Conservation (phyloP, 352 stramenopile genomes). For the Globisporangium canariense region DNA sequence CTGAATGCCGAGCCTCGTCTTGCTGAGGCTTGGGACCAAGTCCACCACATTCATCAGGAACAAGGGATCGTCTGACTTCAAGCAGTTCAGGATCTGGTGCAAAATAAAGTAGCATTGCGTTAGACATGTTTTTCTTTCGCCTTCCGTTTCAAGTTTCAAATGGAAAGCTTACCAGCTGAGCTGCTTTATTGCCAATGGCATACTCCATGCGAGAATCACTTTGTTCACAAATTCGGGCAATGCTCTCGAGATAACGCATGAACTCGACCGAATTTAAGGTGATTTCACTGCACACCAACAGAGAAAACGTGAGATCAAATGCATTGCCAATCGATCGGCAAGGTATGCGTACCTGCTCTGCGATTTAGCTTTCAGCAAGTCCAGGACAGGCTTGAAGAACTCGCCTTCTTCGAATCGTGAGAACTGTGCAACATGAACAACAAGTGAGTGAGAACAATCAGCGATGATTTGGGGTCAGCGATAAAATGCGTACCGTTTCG, state of each 20-base stretch:
- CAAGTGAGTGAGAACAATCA: background rate
- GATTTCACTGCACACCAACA: conserved; percentile 26
- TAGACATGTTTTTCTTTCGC: background rate
- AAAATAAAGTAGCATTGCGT: background rate
- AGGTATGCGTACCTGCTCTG: conserved; percentile 36
- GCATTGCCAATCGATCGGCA: background rate
- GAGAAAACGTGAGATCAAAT: background rate
- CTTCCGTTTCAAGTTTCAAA: background rate
- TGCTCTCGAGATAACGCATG: conserved; percentile 75
- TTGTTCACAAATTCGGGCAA: conserved; percentile 59
- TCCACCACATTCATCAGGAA: conserved; percentile 87
- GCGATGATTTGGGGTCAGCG: background rate
- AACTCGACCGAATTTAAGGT: conserved; percentile 60
- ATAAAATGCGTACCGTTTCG: conserved; percentile 37
- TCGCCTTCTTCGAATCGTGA: conserved; percentile 31
- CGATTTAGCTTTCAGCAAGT: conserved; percentile 41
- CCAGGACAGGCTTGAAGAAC: conserved; percentile 49
- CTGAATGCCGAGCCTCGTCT: conserved; percentile 57
- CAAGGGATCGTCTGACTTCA: conserved; percentile 73
- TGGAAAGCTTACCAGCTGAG: conserved; percentile 34
- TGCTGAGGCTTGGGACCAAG: conserved; percentile 66
- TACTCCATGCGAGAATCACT: conserved; percentile 60
- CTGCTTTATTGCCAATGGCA: conserved; percentile 35
- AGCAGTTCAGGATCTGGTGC: conserved; percentile 59
- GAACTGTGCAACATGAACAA: conserved; percentile 25